Percentiles rank a stretch among this genome's conserved stretches.
These are phyloP conservation scores for Phytopythium ostracodes DNA, from an alignment of 352 stramenopile genomes.

Conservation along the genomic window DNA sequence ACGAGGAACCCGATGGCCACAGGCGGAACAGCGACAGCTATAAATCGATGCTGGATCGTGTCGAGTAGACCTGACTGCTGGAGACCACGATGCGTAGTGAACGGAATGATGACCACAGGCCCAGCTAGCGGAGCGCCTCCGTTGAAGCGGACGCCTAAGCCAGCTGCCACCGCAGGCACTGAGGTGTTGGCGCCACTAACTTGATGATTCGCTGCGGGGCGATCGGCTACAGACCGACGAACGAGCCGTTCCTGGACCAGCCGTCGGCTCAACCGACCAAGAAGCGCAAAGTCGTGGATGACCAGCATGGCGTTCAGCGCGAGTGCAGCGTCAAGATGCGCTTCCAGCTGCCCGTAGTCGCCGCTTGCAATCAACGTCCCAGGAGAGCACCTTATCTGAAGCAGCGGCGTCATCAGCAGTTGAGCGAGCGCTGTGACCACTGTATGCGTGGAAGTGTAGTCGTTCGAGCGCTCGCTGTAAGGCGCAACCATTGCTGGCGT, in stretches of 20 bases:
- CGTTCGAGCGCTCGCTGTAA: neutral
- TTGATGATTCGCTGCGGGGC: slow-evolving; percentile 7
- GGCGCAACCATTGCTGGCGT: neutral
- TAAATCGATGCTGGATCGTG: slow-evolving; percentile 28
- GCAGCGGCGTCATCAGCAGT: slow-evolving; percentile 3
- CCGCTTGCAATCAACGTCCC: too few species aligned
- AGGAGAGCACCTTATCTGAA: neutral
- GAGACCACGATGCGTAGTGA: slow-evolving; percentile 13
- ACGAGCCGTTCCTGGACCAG: slow-evolving; percentile 15
- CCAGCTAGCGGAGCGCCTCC: slow-evolving; percentile 3
- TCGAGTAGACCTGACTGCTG: slow-evolving; percentile 14
- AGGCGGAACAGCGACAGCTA: slow-evolving; percentile 20
- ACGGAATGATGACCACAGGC: slow-evolving; percentile 24
- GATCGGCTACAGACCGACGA: slow-evolving; percentile 3
- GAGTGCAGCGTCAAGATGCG: slow-evolving; percentile 11
- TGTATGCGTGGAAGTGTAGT: neutral
- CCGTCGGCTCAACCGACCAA: slow-evolving; percentile 7
- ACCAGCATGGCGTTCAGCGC: slow-evolving; percentile 21
- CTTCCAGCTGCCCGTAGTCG: neutral
- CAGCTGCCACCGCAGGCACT: neutral
- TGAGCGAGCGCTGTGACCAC: neutral
- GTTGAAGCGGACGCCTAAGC: neutral
- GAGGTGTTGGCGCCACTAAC: neutral
- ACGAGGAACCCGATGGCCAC: slow-evolving; percentile 20
- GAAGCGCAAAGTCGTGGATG: slow-evolving; percentile 14